These are phyloP conservation scores for Balansia obtecta DNA, from an alignment of 2,329 filamentous ascomycete genomes.

Conservation along the genomic window DNA sequence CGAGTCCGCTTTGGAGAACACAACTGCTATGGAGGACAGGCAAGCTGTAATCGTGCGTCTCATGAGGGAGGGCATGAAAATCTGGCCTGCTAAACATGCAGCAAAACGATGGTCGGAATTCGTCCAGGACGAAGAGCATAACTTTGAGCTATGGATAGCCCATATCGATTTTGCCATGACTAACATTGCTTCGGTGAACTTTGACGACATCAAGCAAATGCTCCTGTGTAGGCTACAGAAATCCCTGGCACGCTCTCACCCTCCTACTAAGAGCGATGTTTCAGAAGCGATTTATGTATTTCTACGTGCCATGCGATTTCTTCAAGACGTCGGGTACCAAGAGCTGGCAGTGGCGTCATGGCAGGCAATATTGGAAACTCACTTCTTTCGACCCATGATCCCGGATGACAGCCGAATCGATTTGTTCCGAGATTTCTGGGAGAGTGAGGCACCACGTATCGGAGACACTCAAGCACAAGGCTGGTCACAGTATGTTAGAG, in stretches of 20 bases:
- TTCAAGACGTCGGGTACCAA: constrained; percentile 63
- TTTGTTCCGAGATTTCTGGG: constrained; percentile 68
- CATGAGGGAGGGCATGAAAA: constrained; percentile 59
- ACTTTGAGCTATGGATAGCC: constrained; percentile 56
- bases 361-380: constrained; percentile 70
- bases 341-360: constrained; percentile 70
- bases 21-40: constrained; percentile 31
- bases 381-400: constrained; percentile 38
- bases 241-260: constrained; percentile 6
- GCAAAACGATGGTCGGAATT: constrained; percentile 51
- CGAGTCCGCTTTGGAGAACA: constrained; percentile 58
- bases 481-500: constrained; percentile 47
- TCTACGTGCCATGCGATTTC: constrained; percentile 59
- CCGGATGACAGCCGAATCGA: constrained; percentile 16
- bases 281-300: constrained; percentile 51
- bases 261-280: constrained; percentile 6
- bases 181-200: constrained; percentile 52
- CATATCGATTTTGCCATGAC: constrained; percentile 65
- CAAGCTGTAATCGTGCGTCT: constrained; percentile 53
- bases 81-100: constrained; percentile 57
- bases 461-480: constrained; percentile 62
- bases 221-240: constrained; percentile 39
- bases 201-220: constrained; percentile 48
- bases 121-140: constrained; percentile 14
- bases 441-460: constrained; percentile 66